These are phyloP conservation scores for Akanthomyces dipterigenus DNA, from an alignment of 2,329 filamentous ascomycete species.

Conservation along the genomic window DNA sequence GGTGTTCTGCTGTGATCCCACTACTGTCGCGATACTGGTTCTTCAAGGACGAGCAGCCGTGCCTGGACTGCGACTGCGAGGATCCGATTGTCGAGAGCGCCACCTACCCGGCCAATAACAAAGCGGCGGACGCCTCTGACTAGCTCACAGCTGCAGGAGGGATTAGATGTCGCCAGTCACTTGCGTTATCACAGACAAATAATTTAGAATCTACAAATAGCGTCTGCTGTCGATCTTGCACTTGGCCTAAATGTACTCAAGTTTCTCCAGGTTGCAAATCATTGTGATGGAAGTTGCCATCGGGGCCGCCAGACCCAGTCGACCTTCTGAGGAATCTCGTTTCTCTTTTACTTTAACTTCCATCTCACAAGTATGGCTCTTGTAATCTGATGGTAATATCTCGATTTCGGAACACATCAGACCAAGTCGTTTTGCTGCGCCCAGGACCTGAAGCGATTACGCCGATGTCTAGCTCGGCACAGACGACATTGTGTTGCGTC, in stretches of 20 bases:
- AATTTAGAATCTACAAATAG: background rate
- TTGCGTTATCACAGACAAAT: background rate
- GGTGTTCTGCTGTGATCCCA: conserved; percentile 8
- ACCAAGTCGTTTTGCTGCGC: no score
- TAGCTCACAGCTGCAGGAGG: background rate
- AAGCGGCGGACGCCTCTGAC: background rate
- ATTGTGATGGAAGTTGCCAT: background rate
- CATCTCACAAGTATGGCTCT: no score
- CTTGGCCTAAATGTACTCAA: background rate
- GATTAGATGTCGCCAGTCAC: background rate
- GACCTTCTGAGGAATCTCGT: no score
- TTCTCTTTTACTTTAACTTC: no score
- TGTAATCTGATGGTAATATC: no score
- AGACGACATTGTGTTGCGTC: no score
- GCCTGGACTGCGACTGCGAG: conserved; percentile 1
- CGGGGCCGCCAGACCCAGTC: background rate
- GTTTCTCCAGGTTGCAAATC: background rate
- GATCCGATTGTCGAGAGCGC: background rate
- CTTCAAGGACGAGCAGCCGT: background rate
- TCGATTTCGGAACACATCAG: no score
- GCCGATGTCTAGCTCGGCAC: no score
- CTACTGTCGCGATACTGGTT: conserved; percentile 7
- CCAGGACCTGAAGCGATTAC: no score
- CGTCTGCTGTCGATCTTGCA: background rate
- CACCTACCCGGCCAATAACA: background rate